phyloP scores from a whole-genome alignment of 129 eudicot genomes.

The Artemisia argyi region DNA sequence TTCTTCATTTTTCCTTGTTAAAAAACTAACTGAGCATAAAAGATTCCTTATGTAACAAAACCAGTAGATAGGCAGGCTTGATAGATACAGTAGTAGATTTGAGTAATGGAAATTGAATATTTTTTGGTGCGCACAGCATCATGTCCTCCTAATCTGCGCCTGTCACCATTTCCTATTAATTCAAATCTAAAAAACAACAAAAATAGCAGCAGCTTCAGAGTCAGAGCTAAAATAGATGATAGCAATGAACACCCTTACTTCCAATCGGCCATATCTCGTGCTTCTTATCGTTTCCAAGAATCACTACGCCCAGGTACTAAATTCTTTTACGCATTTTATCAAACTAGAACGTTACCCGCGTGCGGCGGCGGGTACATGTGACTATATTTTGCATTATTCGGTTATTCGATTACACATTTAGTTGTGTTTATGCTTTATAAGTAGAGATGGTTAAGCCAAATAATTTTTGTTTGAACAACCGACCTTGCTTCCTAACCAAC shows the following conservation, averaged over 20 bases:
- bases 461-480: too few species aligned
- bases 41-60: too few species aligned
- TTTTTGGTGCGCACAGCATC: conserved; percentile 20
- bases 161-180: conserved; percentile 7
- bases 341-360: too few species aligned
- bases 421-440: too few species aligned
- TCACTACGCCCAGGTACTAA: conserved; percentile 65
- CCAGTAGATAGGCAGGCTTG: too few species aligned
- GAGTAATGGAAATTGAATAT: conserved; percentile 32
- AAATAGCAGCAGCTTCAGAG: conserved; percentile 21
- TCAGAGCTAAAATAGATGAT: conserved; percentile 31
- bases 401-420: too few species aligned
- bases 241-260: conserved; percentile 30
- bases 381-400: too few species aligned
- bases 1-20: too few species aligned
- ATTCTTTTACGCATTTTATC: conserved; percentile 30
- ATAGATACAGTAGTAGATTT: background rate
- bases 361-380: too few species aligned
- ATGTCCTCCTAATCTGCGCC: conserved; percentile 17
- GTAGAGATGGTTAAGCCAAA: too few species aligned
- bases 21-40: too few species aligned
- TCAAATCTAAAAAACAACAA: conserved; percentile 17
- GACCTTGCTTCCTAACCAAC: too few species aligned
- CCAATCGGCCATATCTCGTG: conserved; percentile 53
- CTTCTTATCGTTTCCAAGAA: conserved; percentile 75